Base-by-base conservation (phyloP, 306 rosid genomes). In the Malus sylvestris region DNA sequence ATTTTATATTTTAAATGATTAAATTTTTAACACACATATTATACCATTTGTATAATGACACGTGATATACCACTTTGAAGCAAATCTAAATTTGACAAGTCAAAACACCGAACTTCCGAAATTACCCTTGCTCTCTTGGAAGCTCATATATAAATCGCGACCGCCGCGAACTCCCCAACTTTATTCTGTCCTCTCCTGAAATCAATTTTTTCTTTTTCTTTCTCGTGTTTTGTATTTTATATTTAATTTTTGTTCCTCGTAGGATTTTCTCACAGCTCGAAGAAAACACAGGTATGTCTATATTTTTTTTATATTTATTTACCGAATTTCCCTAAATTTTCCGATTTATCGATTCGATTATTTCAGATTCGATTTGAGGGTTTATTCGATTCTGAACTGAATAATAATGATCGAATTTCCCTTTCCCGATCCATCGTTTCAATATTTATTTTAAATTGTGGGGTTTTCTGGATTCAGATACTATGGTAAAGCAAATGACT, bases 341-440 rank as follows among this genome's bases (percentile, higher is more conserved):
- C 22, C 10, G 58, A 27, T 59, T 40, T 22, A 13, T 18, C 13
- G 15, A 23, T 23, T 44, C 10, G 33, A 72, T 35, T 7, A 3
- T 10, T 71, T 70, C 33, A 16, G 33, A 20, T 71, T 72, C 27
- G 55, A 59, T 60, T 64, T 73, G 57, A 25, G 40, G 66, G 32
- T 61, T 35, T 30, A 23, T 67, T 19, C 53, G 71, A 42, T 42
- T 16, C 22, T 18, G 53, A 66, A 18, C 33, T 32, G 68, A 8
- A 64, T 49, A 49, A 19, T 49, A 19, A 49, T 49, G 53, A 61
- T 61, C 66, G 33, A 61, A 29, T 61, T 13, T 12, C n/a, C n/a
- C 38, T 5, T 64, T 63, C n/a, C 10, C 19, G 23, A 30, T 16
- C 68, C 42, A 35, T 72, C n/a, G 57, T 20, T 16, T 18, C 9